Evolutionary conservation across 768 basidiomycete species (phyloP), one percentile per base, ranked within the genome.

Genomic region (Coprinellus micaceus): DNA sequence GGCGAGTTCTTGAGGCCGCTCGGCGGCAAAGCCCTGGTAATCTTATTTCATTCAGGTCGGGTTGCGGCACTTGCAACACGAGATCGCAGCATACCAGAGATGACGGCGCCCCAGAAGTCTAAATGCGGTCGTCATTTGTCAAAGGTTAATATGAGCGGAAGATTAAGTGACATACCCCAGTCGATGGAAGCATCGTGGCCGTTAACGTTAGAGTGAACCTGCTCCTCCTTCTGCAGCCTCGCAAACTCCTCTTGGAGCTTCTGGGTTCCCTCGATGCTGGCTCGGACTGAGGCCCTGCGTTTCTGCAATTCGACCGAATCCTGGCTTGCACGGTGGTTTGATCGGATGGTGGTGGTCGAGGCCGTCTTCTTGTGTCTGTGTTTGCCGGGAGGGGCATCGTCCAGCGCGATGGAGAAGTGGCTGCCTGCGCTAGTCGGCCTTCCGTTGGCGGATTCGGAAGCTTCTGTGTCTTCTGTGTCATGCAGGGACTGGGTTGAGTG

Each of bases 61-160:
- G 46, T 22, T 49, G 29, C 25, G 24, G 33, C 26, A 39, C n/a
- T 15, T 30, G 7, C 28, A 28, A 22, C 53, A 36, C 6, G 45
- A 46, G 12, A 19, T 22, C 49, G 29, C 39, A 41, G 46, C 53
- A 40, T 64, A 89, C 91, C 91, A 61, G 89, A 91, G 67, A 98
- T 88, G 2, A 99, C 95, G 10, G 79, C 82, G 1, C 94, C 95
- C 97, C 97, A 97, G 74, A 98, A 97, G 62, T 89, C 91, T 94
- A 62, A 55, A 43, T 11, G 50, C 53, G 48, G 53, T 7, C 11
- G 26, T 2, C 51, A 29, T 56, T 24, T 37, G 41, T 10, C 6
- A 24, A 22, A 28, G 36, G 25, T 40, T 17, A 33, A 17, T 26
- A 21, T 1, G 30, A 19, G 22, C 22, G 17, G n/a, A 4, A 15